Base-by-base conservation (phyloP, 371 early-diverging fungal genomes). In the Syncephalastrum racemosum region DNA sequence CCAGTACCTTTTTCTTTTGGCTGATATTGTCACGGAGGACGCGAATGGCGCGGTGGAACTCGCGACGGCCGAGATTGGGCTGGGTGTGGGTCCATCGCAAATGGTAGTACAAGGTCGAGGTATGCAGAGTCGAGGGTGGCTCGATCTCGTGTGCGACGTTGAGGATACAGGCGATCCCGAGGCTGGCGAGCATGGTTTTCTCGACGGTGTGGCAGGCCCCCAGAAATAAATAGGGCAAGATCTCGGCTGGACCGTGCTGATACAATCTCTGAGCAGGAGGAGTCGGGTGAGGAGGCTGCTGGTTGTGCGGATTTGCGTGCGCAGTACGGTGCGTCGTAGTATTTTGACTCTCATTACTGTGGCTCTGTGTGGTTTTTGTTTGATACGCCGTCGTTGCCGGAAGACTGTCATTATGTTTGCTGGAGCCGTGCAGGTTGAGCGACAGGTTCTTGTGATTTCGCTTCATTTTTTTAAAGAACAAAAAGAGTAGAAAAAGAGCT, bases 71-170 rank as follows among this genome's bases (percentile, higher is more conserved):
- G 36, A 72, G 27, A 23, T 72, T 57, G 23, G 31, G 53, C 52
- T 68, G 70, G 14, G 54, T 45, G 39, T 72, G 70, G 12, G 69
- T 72, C 73, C 73, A 72, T 8, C 50, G 55, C 0, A 72, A 45
- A 22, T 72, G 69, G 36, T 72, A 64, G n/a, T 72, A 72, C 10
- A 54, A 54, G 4, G 47, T 18, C 47, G 50, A 14, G 15, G 16
- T 19, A 20, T 18, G 47, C 7, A 45, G 46, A 3, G 12, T 20
- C 3, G 31, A 13, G 4, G 57, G 54, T 5, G 46, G 43, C 10
- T 67, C 57, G 13, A 89, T 77, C 60, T 91, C 92, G 36, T 79
- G 67, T 0, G 92, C 92, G 2, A 91, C 92, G 61, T 91, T 91
- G 49, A 91, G 59, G 22, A 91, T 79, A 40, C 71, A 70, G 2